These are phyloP conservation scores for Microbotryum lychnidis-dioicae DNA, from an alignment of 1,284 basidiomycete species.

Conservation along the genomic window DNA sequence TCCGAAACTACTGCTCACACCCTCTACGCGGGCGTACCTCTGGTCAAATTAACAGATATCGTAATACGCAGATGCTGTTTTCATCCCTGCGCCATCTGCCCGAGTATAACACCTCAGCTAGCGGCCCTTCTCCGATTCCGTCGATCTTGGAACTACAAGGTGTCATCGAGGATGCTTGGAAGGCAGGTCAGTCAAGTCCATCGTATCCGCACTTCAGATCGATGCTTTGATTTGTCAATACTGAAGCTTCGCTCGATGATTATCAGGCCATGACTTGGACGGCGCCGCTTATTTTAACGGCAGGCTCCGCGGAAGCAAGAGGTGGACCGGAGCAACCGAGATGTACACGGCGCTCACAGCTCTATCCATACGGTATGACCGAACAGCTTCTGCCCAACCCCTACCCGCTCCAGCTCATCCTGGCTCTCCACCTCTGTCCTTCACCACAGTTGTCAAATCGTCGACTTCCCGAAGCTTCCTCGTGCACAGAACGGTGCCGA, in stretches of 20 bases:
- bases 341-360: constrained; percentile 32
- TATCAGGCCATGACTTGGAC: constrained; percentile 31
- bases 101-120: constrained; percentile 14
- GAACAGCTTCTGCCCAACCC: neutral
- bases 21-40: neutral
- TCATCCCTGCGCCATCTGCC: constrained; percentile 26
- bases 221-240: neutral
- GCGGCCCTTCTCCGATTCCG: constrained; percentile 19
- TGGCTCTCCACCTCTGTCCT: neutral
- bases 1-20: too few relatives aligned
- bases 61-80: constrained; percentile 35
- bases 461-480: constrained; percentile 33
- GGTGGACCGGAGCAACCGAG: constrained; percentile 38
- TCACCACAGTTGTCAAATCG: constrained; percentile 20
- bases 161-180: constrained; percentile 35
- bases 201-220: neutral
- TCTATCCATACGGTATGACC: constrained; percentile 30
- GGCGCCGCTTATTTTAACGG: constrained; percentile 31
- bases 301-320: constrained; percentile 25
- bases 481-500: neutral
- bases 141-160: constrained; percentile 31
- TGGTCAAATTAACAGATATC: constrained; percentile 19
- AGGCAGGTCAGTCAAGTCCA: constrained; percentile 6
- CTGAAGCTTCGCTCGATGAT: neutral
- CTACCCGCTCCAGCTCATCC: neutral